A percentile compares a stretch with the other conserved stretches of the same genome.
Conservation (phyloP, 2,329 filamentous ascomycete genomes). For the Paecilomyces fulvus region DNA sequence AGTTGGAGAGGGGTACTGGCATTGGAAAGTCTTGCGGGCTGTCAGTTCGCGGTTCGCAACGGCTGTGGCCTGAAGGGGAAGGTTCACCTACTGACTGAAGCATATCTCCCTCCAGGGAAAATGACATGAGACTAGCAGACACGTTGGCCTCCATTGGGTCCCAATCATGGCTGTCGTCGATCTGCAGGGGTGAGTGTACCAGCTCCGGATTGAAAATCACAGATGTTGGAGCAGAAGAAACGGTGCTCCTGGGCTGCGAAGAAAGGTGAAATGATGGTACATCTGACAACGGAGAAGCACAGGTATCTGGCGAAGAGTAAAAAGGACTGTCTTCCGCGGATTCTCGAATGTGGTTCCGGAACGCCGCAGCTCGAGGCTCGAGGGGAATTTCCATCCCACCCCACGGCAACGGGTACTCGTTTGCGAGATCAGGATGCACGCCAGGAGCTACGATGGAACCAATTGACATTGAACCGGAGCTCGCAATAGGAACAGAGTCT, state of each 20-base stretch:
- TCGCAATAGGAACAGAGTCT: conserved; percentile 15
- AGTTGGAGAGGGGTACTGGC: conserved; percentile 30
- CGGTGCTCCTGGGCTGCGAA: conserved; percentile 18
- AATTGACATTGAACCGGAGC: conserved; percentile 27
- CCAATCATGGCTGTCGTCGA: conserved; percentile 25
- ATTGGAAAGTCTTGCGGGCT: conserved; percentile 23
- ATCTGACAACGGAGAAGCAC: conserved; percentile 35
- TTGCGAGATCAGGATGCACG: conserved; percentile 24
- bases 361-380: conserved; percentile 19
- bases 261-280: conserved; percentile 23
- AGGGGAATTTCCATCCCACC: conserved; percentile 26
- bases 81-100: conserved; percentile 29
- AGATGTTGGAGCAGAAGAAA: conserved; percentile 26
- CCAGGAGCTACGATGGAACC: conserved; percentile 26
- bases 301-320: conserved; percentile 37
- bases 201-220: conserved; percentile 24
- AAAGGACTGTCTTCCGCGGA: conserved; percentile 32
- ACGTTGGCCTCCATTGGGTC: conserved; percentile 20
- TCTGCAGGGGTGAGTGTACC: conserved; percentile 25
- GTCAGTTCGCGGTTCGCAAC: conserved; percentile 7
- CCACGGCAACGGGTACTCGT: conserved; percentile 27
- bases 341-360: conserved; percentile 27
- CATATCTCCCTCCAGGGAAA: conserved; percentile 26
- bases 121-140: conserved; percentile 23
- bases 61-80: conserved; percentile 6